Conservation (phyloP, 495 filamentous ascomycete genomes). For the Emericellopsis terricola region DNA sequence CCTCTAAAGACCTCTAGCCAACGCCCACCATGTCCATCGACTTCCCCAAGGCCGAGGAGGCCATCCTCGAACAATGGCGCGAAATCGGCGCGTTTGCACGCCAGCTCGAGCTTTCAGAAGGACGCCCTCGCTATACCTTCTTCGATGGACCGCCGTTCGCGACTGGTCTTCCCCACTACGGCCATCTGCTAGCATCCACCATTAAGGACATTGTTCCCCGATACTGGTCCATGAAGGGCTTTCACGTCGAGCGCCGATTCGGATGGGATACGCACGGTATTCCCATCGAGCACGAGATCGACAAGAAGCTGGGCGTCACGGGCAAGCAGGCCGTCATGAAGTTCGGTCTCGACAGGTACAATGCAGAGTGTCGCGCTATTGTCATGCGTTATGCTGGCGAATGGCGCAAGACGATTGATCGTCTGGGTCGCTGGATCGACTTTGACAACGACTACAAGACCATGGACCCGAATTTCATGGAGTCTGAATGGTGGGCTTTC, state of each 20-base stretch:
- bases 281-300: constrained; percentile 94
- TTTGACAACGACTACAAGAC: constrained; percentile 99
- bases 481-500: constrained; percentile 93
- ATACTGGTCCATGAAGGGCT: constrained; percentile 97
- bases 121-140: constrained; percentile 60
- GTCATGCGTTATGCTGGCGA: constrained; percentile 85
- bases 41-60: constrained; percentile 82
- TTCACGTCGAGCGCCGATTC: constrained; percentile 57
- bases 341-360: constrained; percentile 81
- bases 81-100: constrained; percentile 77
- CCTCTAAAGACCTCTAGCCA: no score
- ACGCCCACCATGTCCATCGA: constrained; percentile 67
- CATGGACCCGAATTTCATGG: constrained; percentile 92
- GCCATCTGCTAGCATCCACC: constrained; percentile 85
- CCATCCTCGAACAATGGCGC: constrained; percentile 62
- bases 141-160: constrained; percentile 53
- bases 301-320: constrained; percentile 87
- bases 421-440: constrained; percentile 93
- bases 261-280: constrained; percentile 89
- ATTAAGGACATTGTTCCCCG: constrained; percentile 95
- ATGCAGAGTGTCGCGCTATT: constrained; percentile 80
- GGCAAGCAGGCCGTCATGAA: constrained; percentile 76
- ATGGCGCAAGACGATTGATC: constrained; percentile 79
- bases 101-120: constrained; percentile 40
- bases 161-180: constrained; percentile 78